phyloP scores from a whole-genome alignment of 192 early-diverging fungal genomes.

The Podila minutissima region DNA sequence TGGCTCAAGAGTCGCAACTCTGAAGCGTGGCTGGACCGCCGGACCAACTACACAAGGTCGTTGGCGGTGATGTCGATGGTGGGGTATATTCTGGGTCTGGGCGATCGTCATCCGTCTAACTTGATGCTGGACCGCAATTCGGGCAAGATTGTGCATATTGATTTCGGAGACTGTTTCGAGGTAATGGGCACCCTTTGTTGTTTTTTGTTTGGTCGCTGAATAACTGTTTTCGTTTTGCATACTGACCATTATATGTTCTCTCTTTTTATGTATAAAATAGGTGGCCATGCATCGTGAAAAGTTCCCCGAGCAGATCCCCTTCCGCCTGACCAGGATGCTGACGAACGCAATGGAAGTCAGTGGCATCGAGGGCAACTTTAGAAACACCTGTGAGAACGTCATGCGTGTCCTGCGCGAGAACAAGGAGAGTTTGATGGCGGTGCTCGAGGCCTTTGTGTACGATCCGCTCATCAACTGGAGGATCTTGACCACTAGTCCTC shows the following conservation, averaged over 20 bases:
- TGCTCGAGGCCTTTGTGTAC: constrained; percentile 97
- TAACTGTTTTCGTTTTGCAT: neutral
- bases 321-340: constrained; percentile 97
- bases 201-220: constrained; percentile 3
- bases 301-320: constrained; percentile 98
- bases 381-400: constrained; percentile 94
- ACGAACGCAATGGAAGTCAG: constrained; percentile 98
- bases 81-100: constrained; percentile 97
- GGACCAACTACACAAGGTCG: constrained; percentile 95
- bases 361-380: constrained; percentile 96
- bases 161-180: constrained; percentile 98
- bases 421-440: constrained; percentile 98
- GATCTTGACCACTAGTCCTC: constrained; percentile 67
- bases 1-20: constrained; percentile 97
- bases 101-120: constrained; percentile 97
- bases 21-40: constrained; percentile 93
- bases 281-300: constrained; percentile 96
- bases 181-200: constrained; percentile 48
- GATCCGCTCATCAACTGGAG: constrained; percentile 96
- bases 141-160: constrained; percentile 97
- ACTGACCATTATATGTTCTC: neutral
- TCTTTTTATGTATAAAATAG: constrained; percentile 39
- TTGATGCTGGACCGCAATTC: constrained; percentile 89
- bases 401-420: constrained; percentile 95
- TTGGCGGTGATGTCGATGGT: constrained; percentile 99